A percentile compares a stretch with the other conserved stretches of the same genome.
Conservation (phyloP, 768 basidiomycete species). For the Hypholoma sublateritium region DNA sequence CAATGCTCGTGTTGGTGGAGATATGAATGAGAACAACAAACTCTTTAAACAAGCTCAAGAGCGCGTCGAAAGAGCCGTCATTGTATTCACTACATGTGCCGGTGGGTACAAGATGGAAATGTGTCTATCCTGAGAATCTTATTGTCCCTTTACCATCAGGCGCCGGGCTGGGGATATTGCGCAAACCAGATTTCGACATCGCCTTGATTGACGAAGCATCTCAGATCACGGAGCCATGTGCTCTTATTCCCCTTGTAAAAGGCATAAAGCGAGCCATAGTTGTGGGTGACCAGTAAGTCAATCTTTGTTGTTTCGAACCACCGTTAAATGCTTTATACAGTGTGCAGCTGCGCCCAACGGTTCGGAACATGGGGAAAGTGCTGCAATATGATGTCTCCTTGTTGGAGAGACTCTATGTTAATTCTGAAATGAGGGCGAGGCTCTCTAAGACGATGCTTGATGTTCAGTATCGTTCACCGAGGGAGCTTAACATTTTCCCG, state of each 20-base stretch:
- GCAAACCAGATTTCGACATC: slow-evolving; percentile 56
- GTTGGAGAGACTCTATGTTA: slow-evolving; percentile 57
- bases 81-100: slow-evolving; percentile 69
- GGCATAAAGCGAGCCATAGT: slow-evolving; percentile 56
- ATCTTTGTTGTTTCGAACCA: not conserved
- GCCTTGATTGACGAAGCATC: slow-evolving; percentile 72
- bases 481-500: slow-evolving; percentile 58
- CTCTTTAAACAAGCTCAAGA: slow-evolving; percentile 59
- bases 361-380: slow-evolving; percentile 55
- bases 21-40: slow-evolving; percentile 57
- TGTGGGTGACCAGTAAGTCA: slow-evolving; percentile 70
- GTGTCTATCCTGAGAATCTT: not conserved
- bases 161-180: slow-evolving; percentile 57
- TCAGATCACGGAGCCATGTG: slow-evolving; percentile 65
- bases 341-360: slow-evolving; percentile 68
- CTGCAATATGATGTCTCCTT: slow-evolving; percentile 61
- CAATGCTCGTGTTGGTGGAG: slow-evolving; percentile 64
- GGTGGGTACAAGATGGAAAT: slow-evolving; percentile 26
- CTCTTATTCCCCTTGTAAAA: slow-evolving; percentile 68
- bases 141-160: slow-evolving; percentile 22
- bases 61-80: slow-evolving; percentile 51
- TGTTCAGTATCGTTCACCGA: slow-evolving; percentile 67
- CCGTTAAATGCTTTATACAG: slow-evolving; percentile 30
- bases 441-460: slow-evolving; percentile 64
- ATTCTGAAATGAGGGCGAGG: slow-evolving; percentile 24